Base-by-base conservation (phyloP, 2,329 filamentous ascomycete species). In the Madurella mycetomatis region DNA sequence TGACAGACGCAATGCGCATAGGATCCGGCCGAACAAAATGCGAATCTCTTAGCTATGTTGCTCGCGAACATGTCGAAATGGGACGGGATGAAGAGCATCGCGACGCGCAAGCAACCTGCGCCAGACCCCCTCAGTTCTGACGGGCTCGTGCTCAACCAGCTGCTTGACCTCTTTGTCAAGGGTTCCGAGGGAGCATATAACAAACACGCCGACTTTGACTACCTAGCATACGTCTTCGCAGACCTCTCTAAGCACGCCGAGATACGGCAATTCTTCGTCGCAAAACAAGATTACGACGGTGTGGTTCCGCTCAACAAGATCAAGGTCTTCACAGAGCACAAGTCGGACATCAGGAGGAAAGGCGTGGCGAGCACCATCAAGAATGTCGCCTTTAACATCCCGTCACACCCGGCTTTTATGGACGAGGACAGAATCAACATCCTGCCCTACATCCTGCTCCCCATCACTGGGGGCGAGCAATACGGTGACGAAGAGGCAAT, bases 321-420 rank as follows among this genome's bases (percentile, higher is more conserved):
- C 58, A 88, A 87, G 56, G 92, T 97, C 55, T 97, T 97, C 70
- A 97, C 94, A 1, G 90, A 95, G 70, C 90, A 96, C 73, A 78
- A 82, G 63, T 95, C 89, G 2, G 81, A 87, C 30, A 84, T 96
- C 51, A 83, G 94, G 54, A 81, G 94, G 51, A 90, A 90, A 65
- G 94, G 94, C n/a, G 92, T 96, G n/a, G 92, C 92, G 8, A 91
- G 86, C 57, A 94, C 90, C 9, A 90, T 99, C 69, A 97, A 97
- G 72, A 99, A 99, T 67, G 84, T 89, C 31, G 85, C 90, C 7
- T 97, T 99, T 67, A 88, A 95, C 64, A 73, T 92, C 5, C 72
- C 82, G 2, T 81, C 86, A 0, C 92, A 97, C 65, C 76, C 82
- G 0, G 73, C 78, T 1, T 85, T 96, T 50, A 72, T 96, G 44